Evolutionary conservation across 768 basidiomycete species (phyloP), one percentile per base, ranked within the genome.

Genomic region (Lentinula raphanica): DNA sequence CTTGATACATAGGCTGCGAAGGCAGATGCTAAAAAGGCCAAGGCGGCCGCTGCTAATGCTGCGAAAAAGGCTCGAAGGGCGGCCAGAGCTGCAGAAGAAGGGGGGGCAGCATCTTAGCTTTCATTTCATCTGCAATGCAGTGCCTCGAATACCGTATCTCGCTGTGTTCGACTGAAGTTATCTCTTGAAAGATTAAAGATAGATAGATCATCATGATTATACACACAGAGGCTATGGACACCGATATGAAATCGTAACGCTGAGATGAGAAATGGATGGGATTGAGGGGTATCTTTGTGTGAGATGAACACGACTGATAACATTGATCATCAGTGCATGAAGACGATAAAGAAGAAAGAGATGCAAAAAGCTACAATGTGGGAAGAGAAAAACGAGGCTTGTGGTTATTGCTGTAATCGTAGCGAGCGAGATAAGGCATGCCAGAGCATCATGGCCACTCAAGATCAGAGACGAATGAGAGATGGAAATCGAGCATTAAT

Each of bases 1-100:
- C 27, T 36, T 49, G 31, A 28, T 44, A 31, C 25, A 1, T 28
- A 25, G 23, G 49, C 28, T 58, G 58, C 58, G 19, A 65, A 85
- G 80, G 88, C 83, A 15, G 88, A 90, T 55, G 87, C 88, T 1
- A 92, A 93, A 72, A 92, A 92, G 74, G 84, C 84, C 3, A 93
- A 92, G 67, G 83, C 87, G 0, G 89, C 89, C 2, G 89, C 90
- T 44, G 92, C 92, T 3, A 94, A 87, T 67, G 92, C 92, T 39
- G 92, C 92, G 11, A 95, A 95, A 77, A 95, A 95, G 75, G 91
- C 91, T 29, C 76, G 90, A 61, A 79, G 90, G 61, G 56, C 56
- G n/a, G 56, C 56, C 3, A 57, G 56, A 36, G 32, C 44, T 21
- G 55, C 32, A 28, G 56, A 57, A 31, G 56, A 57, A 21, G 32